Evolutionary conservation across 306 rosid species (phyloP), one percentile per base, ranked within the genome.

Genomic region (Senna tora): DNA sequence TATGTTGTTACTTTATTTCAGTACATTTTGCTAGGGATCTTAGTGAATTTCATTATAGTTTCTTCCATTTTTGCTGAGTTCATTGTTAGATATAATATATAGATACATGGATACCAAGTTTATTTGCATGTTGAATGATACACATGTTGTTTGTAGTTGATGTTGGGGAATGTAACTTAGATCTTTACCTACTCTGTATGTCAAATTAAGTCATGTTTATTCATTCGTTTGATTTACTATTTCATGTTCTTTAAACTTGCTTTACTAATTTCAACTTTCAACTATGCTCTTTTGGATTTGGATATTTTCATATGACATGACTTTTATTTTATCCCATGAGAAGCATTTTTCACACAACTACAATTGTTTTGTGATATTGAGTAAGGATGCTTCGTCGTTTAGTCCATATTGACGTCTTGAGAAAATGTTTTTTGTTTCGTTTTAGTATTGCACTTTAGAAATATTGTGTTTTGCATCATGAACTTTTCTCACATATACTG

Each of bases 1-100:
- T 79, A 73, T 79, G 74, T 77, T 79, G 74, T 77, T 81, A 73
- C 78, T 55, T 70, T 42, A 38, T 74, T 62, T 72, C 66, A 36
- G 74, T 79, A 79, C 49, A 58, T 65, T 85, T 69, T 67, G 79
- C 30, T 83, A 85, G 87, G 67, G 64, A 79, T 81, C 73, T 51
- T 85, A 49, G 87, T 54, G 55, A 65, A 72, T 76, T 72, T 72
- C 65, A 74, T 79, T 53, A 80, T 75, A 61, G 85, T 72, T 57
- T 75, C 68, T 53, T 70, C 79, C 30, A 77, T 82, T 83, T 83
- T 83, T 89, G 84, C 79, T 72, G 69, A 25, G 61, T 84, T 83
- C 83, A 58, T 81, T 78, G 52, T 61, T 87, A 83, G 86, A 71
- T 47, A 73, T 63, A 64, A 81, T 68, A 76, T 56, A 22, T 71